These are phyloP conservation scores for Sisymbrium altissimum DNA, from an alignment of 345 rosid genomes.

Conservation along the genomic window DNA sequence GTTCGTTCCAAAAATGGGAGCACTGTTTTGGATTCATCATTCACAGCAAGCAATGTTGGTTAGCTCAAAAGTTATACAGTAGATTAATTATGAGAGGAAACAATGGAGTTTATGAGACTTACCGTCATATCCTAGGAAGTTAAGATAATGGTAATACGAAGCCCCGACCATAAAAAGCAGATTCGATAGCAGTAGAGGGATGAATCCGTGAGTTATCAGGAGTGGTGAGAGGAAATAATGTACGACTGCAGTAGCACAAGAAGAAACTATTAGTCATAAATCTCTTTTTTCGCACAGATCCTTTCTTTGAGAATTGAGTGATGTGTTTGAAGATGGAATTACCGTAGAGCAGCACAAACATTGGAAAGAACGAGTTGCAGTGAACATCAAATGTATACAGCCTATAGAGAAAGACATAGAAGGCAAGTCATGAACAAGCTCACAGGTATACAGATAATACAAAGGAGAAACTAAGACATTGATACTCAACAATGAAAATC, in stretches of 20 bases:
- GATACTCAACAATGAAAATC: not conserved
- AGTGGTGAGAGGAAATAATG: constrained; percentile 94
- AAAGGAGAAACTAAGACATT: not conserved
- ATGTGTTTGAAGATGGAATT: constrained; percentile 28
- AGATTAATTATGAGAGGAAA: not conserved
- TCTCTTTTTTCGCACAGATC: not conserved
- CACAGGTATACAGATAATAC: not conserved
- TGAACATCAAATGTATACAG: constrained; percentile 97
- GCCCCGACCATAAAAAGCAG: constrained; percentile 92
- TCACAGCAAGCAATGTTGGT: not conserved
- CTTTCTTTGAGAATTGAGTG: constrained; percentile 2
- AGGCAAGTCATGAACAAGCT: not conserved
- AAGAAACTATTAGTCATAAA: constrained; percentile 7
- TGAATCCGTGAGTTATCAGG: constrained; percentile 83
- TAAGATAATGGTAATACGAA: constrained; percentile 94
- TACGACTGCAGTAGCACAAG: constrained; percentile 63
- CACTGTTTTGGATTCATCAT: constrained; percentile 42
- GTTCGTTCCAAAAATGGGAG: constrained; percentile 98
- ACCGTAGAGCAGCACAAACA: constrained; percentile 95
- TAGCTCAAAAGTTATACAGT: not conserved
- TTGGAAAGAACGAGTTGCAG: constrained; percentile 99
- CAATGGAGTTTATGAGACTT: constrained; percentile 25
- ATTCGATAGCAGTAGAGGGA: constrained; percentile 79
- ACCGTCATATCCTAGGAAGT: constrained; percentile 98
- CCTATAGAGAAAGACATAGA: constrained; percentile 47